Evolutionary conservation across 805 yeast species (phyloP), one percentile per base, ranked within the genome.

Genomic region (Kodamaea jinghongensis): DNA sequence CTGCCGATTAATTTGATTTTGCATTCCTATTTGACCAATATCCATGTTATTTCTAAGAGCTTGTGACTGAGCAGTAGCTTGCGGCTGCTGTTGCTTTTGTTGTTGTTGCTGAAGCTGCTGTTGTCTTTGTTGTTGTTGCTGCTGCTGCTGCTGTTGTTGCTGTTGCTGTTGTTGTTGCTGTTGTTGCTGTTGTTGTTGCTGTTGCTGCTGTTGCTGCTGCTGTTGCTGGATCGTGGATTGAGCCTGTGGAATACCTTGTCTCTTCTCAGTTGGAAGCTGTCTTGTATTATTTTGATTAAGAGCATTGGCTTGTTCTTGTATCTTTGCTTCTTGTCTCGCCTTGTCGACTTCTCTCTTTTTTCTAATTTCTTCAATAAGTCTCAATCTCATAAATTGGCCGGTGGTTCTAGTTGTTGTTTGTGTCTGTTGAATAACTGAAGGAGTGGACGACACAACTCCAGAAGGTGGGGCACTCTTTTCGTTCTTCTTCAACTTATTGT

Each of bases 351-450:
- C 72, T 52, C 78, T 76, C 56, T 85, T 78, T 34, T 85, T 71
- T 39, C 95, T 71, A 64, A 86, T 79, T 61, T 85, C 93, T 59
- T 91, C 98, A 43, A 91, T 84, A 52, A 90, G 88, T 47, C 95
- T 74, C 37, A 91, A 67, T 48, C 98, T 77, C 73, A 86, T 78
- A 60, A 93, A 93, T 60, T 89, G 95, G 32, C 69, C 73, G 6
- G 76, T 67, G 6, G 73, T 45, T 22, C 48, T 68, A 1, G 68
- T 60, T 1, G 28, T 39, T 38, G 39, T 46, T 31, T 45, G 56
- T 31, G 39, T 44, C 29, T 45, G 55, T 31, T 28, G 5, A 31
- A 53, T 40, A 36, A 50, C 43, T 9, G 58, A 43, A 8, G 56
- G 34, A 10, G 52, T 15, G 4, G 38, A 22, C 7, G 23, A 20